These are phyloP conservation scores for Gonium pectorale DNA, from an alignment of 139 green algal species.

Conservation along the genomic window DNA sequence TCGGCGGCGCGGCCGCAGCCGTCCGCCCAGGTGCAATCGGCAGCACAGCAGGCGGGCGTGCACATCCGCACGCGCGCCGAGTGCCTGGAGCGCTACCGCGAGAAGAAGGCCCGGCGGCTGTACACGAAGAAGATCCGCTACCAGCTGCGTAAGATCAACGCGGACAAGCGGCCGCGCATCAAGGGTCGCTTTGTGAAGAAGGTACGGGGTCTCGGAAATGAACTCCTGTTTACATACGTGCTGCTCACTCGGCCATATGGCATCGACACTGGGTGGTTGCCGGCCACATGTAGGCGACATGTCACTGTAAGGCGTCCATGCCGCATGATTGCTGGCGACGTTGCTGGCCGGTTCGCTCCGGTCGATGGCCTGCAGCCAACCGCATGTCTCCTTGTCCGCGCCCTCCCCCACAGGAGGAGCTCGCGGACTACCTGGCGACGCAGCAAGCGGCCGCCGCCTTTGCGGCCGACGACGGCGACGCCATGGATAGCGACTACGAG, in stretches of 20 bases:
- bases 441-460: background rate
- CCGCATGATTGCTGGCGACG: no score
- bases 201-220: background rate
- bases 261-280: no score
- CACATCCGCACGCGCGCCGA: slow-evolving; percentile 42
- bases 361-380: no score
- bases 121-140: slow-evolving; percentile 78
- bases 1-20: no score
- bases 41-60: background rate
- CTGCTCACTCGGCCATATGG: no score
- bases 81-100: slow-evolving; percentile 64
- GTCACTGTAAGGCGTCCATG: no score
- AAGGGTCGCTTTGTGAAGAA: slow-evolving; percentile 86
- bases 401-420: slow-evolving; percentile 15
- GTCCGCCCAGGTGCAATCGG: no score
- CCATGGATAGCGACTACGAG: slow-evolving; percentile 34
- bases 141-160: slow-evolving; percentile 75
- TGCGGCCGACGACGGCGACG: background rate
- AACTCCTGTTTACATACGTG: no score
- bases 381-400: no score
- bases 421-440: slow-evolving; percentile 18
- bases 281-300: no score
- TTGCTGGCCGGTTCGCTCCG: no score
- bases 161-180: slow-evolving; percentile 76
- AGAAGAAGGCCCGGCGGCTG: slow-evolving; percentile 66